Evolutionary conservation across 176 grass and related monocot genomes (phyloP), one percentile per base, ranked within the genome.

Genomic region (Aegilops longissima): DNA sequence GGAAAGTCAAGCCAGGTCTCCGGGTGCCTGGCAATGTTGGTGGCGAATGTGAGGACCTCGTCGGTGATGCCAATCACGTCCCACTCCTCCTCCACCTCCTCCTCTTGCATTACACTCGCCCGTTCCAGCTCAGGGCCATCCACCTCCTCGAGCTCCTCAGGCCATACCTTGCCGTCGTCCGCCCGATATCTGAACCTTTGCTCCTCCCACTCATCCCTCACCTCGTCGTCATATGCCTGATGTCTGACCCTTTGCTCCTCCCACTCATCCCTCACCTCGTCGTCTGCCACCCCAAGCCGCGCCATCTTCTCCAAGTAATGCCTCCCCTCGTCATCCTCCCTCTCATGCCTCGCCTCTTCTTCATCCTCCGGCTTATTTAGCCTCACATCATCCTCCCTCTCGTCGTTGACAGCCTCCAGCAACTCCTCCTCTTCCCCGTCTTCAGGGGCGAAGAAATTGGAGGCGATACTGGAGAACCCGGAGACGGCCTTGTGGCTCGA

Each of bases 1-100:
- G 97, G 97, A 85, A 99, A 99, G 87, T 96, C 97, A 0, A 96
- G 87, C 97, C 94, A 99, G 17, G 97, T 96, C 85, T 99, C 94
- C 8, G 92, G 92, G 83, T 96, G 94, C 92, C 90, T 94, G 25
- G 94, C 90, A 27, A 96, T 99, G 76, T 96, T 99, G 59, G 80
- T 86, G 12, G 90, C 94, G 12, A 99, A 99, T n/a, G 92, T 66
- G 49, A 99, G 84, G 39, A 96, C 97, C 81, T 96, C 97, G 30
- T 93, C 92, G 4, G 97, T 96, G 59, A 99, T 85, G 14, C 97
- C 97, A 70, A 96, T 91, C 75, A 91, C 94, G 84, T 83, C 86
- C 77, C 79, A 87, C 31, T 78, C 90, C 76, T 84, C 78, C 73
- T 84, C 86, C 42, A 65, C 83, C 79, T 88, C 86, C 74, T 56